Evolutionary conservation across 2,329 filamentous ascomycete genomes (phyloP), one percentile per base, ranked within the genome.

Genomic region (Chaetomium globosum): DNA sequence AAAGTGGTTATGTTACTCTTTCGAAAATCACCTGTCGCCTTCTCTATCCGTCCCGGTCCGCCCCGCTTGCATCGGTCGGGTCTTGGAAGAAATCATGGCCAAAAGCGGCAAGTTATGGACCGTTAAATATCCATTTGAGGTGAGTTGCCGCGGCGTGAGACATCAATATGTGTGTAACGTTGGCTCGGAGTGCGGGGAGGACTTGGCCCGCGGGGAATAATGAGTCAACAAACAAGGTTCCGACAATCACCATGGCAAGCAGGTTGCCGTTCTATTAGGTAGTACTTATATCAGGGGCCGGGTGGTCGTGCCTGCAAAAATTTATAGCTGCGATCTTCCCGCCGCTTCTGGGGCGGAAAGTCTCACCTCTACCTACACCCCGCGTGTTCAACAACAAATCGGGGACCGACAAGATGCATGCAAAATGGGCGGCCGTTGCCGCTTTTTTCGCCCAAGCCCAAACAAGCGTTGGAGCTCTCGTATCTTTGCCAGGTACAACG

Each of bases 401-500:
- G 39, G 39, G 12, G 30, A 10, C 6, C 31, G 16, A 30, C n/a
- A 62, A 49, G n/a, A 62, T 62, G 60, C 39, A 23, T 28, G 7
- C 16, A 12, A 52, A 26, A 31, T 3, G 23, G 10, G 13, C n/a
- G 16, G 8, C 10, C 10, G 28, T 12, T 19, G 19, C 51, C 12
- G 0, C 59, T 30, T 21, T 10, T 8, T 26, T 63, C 3, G 55
- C 26, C 2, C 23, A 13, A 4, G 2, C 51, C 8, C 33, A 46
- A 21, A 6, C 51, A 21, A 19, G n/a, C 1, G 49, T 58, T 39
- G 58, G 43, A 2, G 58, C 66, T 1, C 64, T 76, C 23, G 69
- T 71, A 1, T 74, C 73, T 2, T 59, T 65, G 7, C 56, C 71
- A 1, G 75, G 77, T 30, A 61, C 77, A n/a, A 62, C 59, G 1